These are phyloP conservation scores for Helichrysum umbraculigerum DNA, from an alignment of 129 eudicot genomes.

Conservation along the genomic window DNA sequence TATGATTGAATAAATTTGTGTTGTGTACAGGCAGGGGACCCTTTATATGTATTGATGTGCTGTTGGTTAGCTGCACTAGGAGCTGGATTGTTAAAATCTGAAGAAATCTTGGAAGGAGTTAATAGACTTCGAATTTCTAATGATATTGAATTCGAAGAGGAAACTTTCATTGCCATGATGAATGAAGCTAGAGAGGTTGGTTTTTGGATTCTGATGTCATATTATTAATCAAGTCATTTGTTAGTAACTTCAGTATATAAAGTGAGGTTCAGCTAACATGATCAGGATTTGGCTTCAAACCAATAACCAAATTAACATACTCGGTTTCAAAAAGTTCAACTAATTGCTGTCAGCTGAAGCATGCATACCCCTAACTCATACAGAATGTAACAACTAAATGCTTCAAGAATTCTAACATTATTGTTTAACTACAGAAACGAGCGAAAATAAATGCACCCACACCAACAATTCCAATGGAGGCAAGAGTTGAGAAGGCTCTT, in stretches of 20 bases:
- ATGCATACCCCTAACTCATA: no score
- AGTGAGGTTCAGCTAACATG: background rate
- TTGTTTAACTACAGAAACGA: constrained; percentile 61
- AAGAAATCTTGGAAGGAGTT: constrained; percentile 94
- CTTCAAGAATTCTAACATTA: background rate
- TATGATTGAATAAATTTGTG: background rate
- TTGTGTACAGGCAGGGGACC: constrained; percentile 74
- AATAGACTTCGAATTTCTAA: constrained; percentile 72
- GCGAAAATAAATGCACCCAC: constrained; percentile 48
- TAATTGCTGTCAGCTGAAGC: no score
- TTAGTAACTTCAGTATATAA: background rate
- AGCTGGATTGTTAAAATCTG: constrained; percentile 93
- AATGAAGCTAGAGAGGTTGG: constrained; percentile 91
- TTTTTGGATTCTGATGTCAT: background rate
- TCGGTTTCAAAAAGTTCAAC: background rate
- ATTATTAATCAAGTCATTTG: background rate
- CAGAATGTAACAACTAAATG: background rate
- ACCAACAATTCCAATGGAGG: constrained; percentile 70
- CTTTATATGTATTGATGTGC: constrained; percentile 78
- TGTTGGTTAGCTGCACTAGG: constrained; percentile 99
- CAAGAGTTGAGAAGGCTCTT: constrained; percentile 85
- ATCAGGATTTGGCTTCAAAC: background rate
- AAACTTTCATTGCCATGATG: constrained; percentile 85
- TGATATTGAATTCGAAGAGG: constrained; percentile 94
- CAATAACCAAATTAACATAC: background rate